Evolutionary conservation across 1,284 basidiomycete species (phyloP).

Genomic region (Tilletia setariae): DNA sequence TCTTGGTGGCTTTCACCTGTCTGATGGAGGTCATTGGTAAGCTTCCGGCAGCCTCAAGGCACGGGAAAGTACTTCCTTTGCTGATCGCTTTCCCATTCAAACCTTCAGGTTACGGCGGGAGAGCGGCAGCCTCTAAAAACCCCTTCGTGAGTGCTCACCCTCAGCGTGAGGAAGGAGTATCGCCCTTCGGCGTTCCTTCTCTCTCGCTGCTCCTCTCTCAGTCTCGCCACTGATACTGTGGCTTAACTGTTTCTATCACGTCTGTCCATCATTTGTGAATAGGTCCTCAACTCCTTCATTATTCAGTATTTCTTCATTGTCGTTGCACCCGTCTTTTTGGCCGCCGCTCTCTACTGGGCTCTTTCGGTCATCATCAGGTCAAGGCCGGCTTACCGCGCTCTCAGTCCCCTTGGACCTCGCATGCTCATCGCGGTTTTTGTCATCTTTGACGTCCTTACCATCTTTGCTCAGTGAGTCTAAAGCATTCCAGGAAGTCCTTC

Average conservation of each 20-base stretch:
- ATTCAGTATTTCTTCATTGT: conserved; percentile 57
- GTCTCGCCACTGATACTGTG: too few relatives aligned
- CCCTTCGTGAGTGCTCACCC: conserved; percentile 23
- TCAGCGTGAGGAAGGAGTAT: not conserved
- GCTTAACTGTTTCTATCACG: not conserved
- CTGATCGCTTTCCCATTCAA: not conserved
- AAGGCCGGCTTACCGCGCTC: conserved; percentile 23
- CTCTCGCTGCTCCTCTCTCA: not conserved
- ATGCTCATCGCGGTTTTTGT: conserved; percentile 32
- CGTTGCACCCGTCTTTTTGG: conserved; percentile 55
- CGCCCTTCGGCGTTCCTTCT: not conserved
- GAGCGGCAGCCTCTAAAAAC: conserved; percentile 24
- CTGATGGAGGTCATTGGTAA: conserved; percentile 20
- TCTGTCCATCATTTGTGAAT: not conserved
- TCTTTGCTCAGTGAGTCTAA: conserved; percentile 8
- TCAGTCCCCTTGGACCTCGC: conserved; percentile 45
- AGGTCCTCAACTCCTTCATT: conserved; percentile 33
- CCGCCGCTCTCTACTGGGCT: conserved; percentile 55
- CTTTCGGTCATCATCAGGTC: conserved; percentile 45
- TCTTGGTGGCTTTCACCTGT: conserved; percentile 28
- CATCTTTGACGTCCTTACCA: conserved; percentile 7
- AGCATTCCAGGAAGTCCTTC: not conserved
- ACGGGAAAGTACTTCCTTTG: not conserved
- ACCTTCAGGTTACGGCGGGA: not conserved
- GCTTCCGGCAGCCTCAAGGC: conserved; percentile 19